phyloP scores from a whole-genome alignment of 2,329 filamentous ascomycete species.

The Aspergillus fijiensis region DNA sequence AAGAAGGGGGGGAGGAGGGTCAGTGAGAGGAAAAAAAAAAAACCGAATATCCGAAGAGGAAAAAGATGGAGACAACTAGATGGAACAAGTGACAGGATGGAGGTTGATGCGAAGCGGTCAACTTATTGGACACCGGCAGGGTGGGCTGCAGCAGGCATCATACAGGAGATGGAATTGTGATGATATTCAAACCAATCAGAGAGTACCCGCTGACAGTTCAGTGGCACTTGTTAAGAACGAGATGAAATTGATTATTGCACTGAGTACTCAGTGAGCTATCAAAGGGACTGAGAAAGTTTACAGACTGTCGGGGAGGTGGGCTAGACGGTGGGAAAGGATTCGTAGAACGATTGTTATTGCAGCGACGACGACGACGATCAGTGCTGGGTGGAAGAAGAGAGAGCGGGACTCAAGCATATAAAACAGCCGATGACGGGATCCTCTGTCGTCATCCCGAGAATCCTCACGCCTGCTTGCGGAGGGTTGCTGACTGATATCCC shows the following conservation, averaged over 20 bases:
- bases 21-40: neutral
- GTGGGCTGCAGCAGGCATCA: slow-evolving; percentile 13
- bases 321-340: neutral
- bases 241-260: neutral
- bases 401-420: slow-evolving; percentile 4
- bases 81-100: slow-evolving; percentile 5
- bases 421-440: slow-evolving; percentile 6
- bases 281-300: neutral
- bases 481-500: neutral
- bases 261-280: no score
- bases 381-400: neutral
- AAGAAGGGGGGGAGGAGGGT: neutral
- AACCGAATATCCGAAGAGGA: neutral
- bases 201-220: neutral
- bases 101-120: slow-evolving; percentile 12
- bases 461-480: neutral
- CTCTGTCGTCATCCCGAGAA: slow-evolving; percentile 7
- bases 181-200: neutral
- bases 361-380: slow-evolving; percentile 7
- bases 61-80: neutral
- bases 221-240: neutral
- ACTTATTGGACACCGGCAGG: slow-evolving; percentile 16
- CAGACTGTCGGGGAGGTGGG: neutral
- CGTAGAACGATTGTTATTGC: neutral
- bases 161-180: neutral